Base-by-base conservation (phyloP, 148 eudicot genomes). In the Spergularia marina region DNA sequence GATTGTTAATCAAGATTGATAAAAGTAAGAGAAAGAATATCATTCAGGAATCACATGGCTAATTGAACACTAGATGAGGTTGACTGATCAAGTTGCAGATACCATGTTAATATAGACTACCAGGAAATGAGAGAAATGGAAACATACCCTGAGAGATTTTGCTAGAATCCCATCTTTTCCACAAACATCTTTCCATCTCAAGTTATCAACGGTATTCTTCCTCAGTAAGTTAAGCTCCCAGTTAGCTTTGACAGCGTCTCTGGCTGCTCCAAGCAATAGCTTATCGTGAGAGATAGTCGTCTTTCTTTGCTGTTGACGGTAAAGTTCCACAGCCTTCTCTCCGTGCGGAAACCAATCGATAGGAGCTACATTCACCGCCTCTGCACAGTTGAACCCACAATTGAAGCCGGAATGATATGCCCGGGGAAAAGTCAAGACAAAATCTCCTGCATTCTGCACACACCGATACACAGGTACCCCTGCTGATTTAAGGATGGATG, bases 331-430 rank as follows among this genome's bases (percentile, higher is more conserved):
- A 75, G 99, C 99, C 74, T 80, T 92, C 71, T 88, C 97, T 53
- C 99, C 99, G 76, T 88, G 94, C 40, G 98, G 99, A 80, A 96
- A 85, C 99, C 99, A 96, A 73, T 96, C 98, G 81, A 96, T 84
- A 71, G 99, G 99, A 75, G 99, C 99, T 75, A 93, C 90, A 86
- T 96, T 96, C 66, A 96, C 98, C 62, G 99, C 99, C 83, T 96
- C 98, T 59, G 99, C 99, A 85, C 99, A 96, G 69, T 96, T 96
- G 82, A 96, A 96, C 30, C 99, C 98, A 69, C 84, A 81, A 65
- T 96, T 96, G 90, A 96, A 96, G 36, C 99, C 99, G 30, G 97
- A 86, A 82, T 96, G 99, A 80, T 96, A 96, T 68, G 99, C 98
- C 79, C 95, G 85, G 65, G 99, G 98, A 72, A 96, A 96, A 51